phyloP scores from a whole-genome alignment of 2,329 filamentous ascomycete genomes.

The Pseudogymnoascus verrucosus region DNA sequence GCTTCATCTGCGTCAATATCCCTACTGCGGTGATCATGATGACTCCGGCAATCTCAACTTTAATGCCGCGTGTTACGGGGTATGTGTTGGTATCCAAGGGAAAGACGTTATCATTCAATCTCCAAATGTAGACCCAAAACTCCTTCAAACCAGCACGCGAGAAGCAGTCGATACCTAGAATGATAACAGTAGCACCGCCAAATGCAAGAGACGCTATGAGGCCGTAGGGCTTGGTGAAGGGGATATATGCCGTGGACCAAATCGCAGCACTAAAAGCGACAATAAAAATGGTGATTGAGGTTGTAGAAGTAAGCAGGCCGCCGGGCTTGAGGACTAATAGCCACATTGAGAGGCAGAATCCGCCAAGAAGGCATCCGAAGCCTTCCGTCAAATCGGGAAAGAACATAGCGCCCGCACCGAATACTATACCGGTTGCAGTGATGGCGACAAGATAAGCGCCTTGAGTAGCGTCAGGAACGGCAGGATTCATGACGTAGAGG shows the following conservation, averaged over 20 bases:
- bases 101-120: conserved; percentile 70
- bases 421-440: conserved; percentile 61
- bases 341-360: conserved; percentile 51
- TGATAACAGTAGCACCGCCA: conserved; percentile 66
- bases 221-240: conserved; percentile 68
- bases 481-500: conserved; percentile 77
- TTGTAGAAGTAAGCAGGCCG: conserved; percentile 57
- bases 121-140: conserved; percentile 92
- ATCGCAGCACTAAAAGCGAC: conserved; percentile 57
- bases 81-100: conserved; percentile 70
- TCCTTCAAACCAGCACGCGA: conserved; percentile 86
- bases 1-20: conserved; percentile 72
- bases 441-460: conserved; percentile 79
- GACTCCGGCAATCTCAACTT: conserved; percentile 72
- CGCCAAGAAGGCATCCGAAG: conserved; percentile 50
- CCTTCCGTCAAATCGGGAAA: conserved; percentile 76
- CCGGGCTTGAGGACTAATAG: conserved; percentile 69
- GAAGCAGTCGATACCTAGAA: conserved; percentile 86
- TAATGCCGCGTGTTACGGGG: conserved; percentile 77
- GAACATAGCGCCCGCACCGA: conserved; percentile 66
- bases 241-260: conserved; percentile 71
- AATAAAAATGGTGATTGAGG: conserved; percentile 67
- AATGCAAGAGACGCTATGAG: conserved; percentile 73
- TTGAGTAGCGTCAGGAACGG: conserved; percentile 67
- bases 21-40: conserved; percentile 68